Evolutionary conservation across 768 basidiomycete species (phyloP), one percentile per base, ranked within the genome.

Genomic region (Lepiota venenata): DNA sequence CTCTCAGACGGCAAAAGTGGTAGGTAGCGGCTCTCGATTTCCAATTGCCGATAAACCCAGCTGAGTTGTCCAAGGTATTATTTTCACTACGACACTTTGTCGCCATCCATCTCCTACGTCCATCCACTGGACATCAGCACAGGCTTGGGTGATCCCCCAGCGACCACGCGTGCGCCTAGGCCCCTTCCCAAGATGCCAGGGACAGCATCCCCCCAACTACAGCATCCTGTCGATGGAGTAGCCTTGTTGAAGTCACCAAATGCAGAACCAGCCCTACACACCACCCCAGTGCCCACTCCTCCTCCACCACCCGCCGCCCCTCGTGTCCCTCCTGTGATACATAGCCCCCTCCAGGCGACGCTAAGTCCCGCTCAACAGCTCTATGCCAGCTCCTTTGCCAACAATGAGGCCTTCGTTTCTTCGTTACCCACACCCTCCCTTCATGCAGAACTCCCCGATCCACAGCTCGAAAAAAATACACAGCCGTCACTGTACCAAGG

Each of bases 291-390:
- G 5, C 37, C 38, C n/a, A n/a, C n/a, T 32, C 15, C 45, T 11
- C 20, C 52, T 18, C 18, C 35, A 39, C 32, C 32, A 36, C 10
- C 46, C 2, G 32, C 46, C 20, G 10, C 20, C 4, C 15, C 47
- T 27, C 40, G 37, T 3, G 20, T 6, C 16, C 21, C 46, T 12
- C 18, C 52, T 35, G 20, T 9, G n/a, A 52, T 44, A 29, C 22
- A 50, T 10, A 47, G 38, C 18, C 39, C 53, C 36, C 43, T 40
- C 4, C 36, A 38, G 11, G 50, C 27, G 8, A 55, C 36, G 21
- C 35, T 61, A 45, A 55, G 46, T 40, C 27, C 46, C 39, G 60
- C 60, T 3, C 60, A 61, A 50, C 49, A 56, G 39, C 51, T 61
- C 15, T 61, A 61, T 44, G 60, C 60, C 20, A 61, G 55, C 25